Evolutionary conservation across 1,284 basidiomycete genomes (phyloP).

Genomic region (Uromyces viciae-fabae): DNA sequence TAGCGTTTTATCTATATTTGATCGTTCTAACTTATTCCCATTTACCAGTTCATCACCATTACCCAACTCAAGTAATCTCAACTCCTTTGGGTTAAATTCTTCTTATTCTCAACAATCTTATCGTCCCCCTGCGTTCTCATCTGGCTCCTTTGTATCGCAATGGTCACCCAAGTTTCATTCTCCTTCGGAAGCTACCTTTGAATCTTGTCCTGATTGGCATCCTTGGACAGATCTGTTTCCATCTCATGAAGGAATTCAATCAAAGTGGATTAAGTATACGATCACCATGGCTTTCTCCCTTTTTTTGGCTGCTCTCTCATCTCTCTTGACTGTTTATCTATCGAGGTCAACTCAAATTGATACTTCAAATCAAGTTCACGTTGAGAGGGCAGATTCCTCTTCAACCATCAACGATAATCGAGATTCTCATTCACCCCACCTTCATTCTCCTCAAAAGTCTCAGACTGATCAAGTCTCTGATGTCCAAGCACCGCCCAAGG

Average conservation of each 20-base stretch:
- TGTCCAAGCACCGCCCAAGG: constrained; percentile 17
- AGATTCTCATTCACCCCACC: background rate
- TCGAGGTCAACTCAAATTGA: constrained; percentile 80
- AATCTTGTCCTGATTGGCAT: constrained; percentile 64
- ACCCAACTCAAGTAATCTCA: background rate
- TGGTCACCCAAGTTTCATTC: constrained; percentile 17
- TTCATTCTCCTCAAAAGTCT: background rate
- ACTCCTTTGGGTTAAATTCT: background rate
- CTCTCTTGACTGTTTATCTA: constrained; percentile 75
- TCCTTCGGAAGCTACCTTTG: background rate
- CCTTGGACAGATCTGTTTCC: constrained; percentile 61
- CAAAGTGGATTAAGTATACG: constrained; percentile 64
- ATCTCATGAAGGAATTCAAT: constrained; percentile 23
- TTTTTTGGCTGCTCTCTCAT: constrained; percentile 61
- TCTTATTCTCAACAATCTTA: background rate
- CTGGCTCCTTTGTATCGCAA: background rate
- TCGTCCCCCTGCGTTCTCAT: constrained; percentile 19
- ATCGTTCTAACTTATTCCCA: constrained; percentile 24
- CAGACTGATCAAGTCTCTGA: constrained; percentile 35
- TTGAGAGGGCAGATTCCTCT: constrained; percentile 4
- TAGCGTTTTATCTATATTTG: background rate
- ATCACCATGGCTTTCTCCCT: constrained; percentile 76
- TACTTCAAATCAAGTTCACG: constrained; percentile 68
- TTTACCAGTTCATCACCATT: background rate
- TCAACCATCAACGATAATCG: constrained; percentile 3